phyloP scores from a whole-genome alignment of 805 yeast genomes.

The Maudiozyma barnettii region DNA sequence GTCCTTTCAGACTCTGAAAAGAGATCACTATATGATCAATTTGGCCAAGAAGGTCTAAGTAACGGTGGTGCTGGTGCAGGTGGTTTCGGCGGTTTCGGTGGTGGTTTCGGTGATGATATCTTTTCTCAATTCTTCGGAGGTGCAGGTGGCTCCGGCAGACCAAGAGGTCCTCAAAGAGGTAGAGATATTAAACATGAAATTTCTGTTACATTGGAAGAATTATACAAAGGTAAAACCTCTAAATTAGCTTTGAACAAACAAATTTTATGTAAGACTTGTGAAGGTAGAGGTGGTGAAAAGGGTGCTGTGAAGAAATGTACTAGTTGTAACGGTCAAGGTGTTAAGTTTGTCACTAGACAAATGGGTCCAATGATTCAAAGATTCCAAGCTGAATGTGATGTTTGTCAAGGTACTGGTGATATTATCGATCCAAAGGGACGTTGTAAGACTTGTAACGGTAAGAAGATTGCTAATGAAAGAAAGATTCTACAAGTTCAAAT shows the following conservation, averaged over 20 bases:
- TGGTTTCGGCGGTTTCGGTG: constrained; percentile 54
- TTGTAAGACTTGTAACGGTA: constrained; percentile 81
- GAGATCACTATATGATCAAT: constrained; percentile 80
- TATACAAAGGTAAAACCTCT: constrained; percentile 87
- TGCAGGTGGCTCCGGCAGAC: constrained; percentile 49
- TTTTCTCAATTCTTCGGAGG: constrained; percentile 79
- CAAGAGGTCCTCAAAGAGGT: constrained; percentile 80
- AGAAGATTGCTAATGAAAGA: constrained; percentile 78
- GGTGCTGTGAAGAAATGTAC: constrained; percentile 82
- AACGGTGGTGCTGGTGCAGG: constrained; percentile 64
- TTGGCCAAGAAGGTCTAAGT: constrained; percentile 85
- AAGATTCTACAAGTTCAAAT: constrained; percentile 90
- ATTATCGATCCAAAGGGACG: constrained; percentile 77
- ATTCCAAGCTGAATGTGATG: constrained; percentile 90
- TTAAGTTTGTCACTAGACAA: constrained; percentile 86
- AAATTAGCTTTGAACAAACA: constrained; percentile 93
- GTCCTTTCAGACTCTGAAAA: constrained; percentile 79
- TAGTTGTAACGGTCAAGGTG: constrained; percentile 85
- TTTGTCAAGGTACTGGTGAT: constrained; percentile 88
- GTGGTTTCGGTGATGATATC: constrained; percentile 28
- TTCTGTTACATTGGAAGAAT: constrained; percentile 79
- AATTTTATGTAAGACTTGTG: constrained; percentile 76
- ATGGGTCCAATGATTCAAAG: constrained; percentile 99
- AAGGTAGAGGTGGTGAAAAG: constrained; percentile 93
- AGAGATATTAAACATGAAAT: constrained; percentile 86